phyloP scores from a whole-genome alignment of 768 basidiomycete genomes.

The Agrocybe pediades region DNA sequence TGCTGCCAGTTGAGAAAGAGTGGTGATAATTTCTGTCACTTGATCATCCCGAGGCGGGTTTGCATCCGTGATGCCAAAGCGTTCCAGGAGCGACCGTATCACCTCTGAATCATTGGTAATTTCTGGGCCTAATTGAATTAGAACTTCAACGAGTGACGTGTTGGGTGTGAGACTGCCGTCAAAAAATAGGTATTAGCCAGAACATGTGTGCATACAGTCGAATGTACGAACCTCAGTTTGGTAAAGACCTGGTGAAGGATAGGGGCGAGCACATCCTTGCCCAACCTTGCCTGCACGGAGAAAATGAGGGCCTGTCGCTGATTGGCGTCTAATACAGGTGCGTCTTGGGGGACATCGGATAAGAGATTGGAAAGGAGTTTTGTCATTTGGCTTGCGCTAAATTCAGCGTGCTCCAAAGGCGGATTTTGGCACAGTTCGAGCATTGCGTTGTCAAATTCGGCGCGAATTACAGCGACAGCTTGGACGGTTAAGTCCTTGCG shows the following conservation, averaged over 20 bases:
- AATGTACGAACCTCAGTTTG: slow-evolving; percentile 58
- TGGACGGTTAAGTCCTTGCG: slow-evolving; percentile 60
- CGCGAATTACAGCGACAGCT: slow-evolving; percentile 68
- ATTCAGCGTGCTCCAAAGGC: slow-evolving; percentile 80
- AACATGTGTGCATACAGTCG: no score
- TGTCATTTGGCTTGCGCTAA: slow-evolving; percentile 71
- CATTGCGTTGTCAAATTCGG: slow-evolving; percentile 80
- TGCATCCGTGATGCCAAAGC: slow-evolving; percentile 75
- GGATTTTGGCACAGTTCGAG: slow-evolving; percentile 77
- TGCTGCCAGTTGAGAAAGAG: slow-evolving; percentile 65
- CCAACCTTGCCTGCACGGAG: slow-evolving; percentile 79
- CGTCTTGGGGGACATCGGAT: slow-evolving; percentile 66
- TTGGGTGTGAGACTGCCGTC: slow-evolving; percentile 59
- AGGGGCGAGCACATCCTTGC: slow-evolving; percentile 71
- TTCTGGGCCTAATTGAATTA: slow-evolving; percentile 80
- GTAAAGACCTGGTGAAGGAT: slow-evolving; percentile 76
- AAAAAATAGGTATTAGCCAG: slow-evolving; percentile 6
- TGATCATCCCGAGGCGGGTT: slow-evolving; percentile 73
- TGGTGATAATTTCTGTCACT: slow-evolving; percentile 70
- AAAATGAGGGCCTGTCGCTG: slow-evolving; percentile 78
- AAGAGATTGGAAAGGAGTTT: slow-evolving; percentile 84
- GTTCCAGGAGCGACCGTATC: slow-evolving; percentile 64
- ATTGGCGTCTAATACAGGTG: slow-evolving; percentile 67
- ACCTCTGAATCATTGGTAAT: slow-evolving; percentile 75
- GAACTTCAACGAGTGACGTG: slow-evolving; percentile 71